A percentile compares a stretch with the other conserved stretches of the same genome.
phyloP scores from a whole-genome alignment of 192 early-diverging fungal genomes.

The Jimgerdemannia lactiflua region DNA sequence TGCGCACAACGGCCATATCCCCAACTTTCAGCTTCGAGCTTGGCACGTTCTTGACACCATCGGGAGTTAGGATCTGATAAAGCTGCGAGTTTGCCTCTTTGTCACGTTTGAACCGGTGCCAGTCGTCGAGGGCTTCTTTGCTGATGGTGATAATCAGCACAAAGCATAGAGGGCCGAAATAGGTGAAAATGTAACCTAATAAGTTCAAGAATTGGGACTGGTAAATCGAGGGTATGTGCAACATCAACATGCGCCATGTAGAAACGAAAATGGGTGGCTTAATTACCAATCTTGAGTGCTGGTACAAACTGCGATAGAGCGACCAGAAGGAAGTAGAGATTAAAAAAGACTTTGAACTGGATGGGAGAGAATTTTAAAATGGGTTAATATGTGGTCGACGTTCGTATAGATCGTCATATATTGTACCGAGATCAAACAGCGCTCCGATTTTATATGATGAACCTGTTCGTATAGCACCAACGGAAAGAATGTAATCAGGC shows the following conservation, averaged over 20 bases:
- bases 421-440: no score
- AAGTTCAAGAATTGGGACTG: constrained; percentile 2
- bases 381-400: not conserved
- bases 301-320: constrained; percentile 92
- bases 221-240: not conserved
- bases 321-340: constrained; percentile 92
- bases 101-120: constrained; percentile 74
- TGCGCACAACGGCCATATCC: constrained; percentile 79
- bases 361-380: not conserved
- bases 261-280: not conserved
- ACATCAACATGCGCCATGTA: not conserved
- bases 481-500: constrained; percentile 74
- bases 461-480: constrained; percentile 81
- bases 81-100: constrained; percentile 88
- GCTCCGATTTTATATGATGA: not conserved
- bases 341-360: constrained; percentile 95
- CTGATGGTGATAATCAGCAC: constrained; percentile 87
- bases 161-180: constrained; percentile 92
- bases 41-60: constrained; percentile 58
- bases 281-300: constrained; percentile 73
- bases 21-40: constrained; percentile 88
- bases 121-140: constrained; percentile 93
- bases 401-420: not conserved
- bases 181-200: constrained; percentile 84
- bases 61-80: constrained; percentile 61